Evolutionary conservation across 495 filamentous ascomycete species (phyloP).

Genomic region (Physcia stellaris): DNA sequence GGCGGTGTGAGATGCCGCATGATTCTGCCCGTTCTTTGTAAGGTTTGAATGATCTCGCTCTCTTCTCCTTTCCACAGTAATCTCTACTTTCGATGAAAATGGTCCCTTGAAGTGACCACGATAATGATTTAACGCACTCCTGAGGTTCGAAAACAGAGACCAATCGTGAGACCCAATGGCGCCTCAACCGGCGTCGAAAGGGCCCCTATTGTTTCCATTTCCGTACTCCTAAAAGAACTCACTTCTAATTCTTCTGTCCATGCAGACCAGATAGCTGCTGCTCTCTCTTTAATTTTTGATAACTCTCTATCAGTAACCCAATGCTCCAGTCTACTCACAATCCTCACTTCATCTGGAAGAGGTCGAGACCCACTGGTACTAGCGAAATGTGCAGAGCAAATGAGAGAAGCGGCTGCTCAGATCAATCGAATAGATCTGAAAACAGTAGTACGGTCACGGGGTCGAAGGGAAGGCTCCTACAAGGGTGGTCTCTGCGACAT

Average conservation of each 20-base stretch:
- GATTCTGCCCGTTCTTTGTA: too few relatives aligned
- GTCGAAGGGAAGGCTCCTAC: slow-evolving; percentile 55
- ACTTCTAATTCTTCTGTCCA: slow-evolving; percentile 15
- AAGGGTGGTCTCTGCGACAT: slow-evolving; percentile 78
- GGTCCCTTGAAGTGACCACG: too few relatives aligned
- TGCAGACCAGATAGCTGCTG: slow-evolving; percentile 71
- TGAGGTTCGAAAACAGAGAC: too few relatives aligned
- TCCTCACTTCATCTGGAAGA: slow-evolving; percentile 72
- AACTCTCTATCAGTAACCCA: slow-evolving; percentile 73
- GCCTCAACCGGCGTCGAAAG: neutral
- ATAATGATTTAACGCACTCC: too few relatives aligned
- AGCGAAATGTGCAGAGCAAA: slow-evolving; percentile 53
- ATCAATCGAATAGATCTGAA: slow-evolving; percentile 47
- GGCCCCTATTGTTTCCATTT: neutral
- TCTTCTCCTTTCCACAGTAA: too few relatives aligned
- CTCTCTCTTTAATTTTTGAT: slow-evolving; percentile 79
- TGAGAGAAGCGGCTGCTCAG: slow-evolving; percentile 54
- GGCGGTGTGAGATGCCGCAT: too few relatives aligned
- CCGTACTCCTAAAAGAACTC: neutral
- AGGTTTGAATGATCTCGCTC: too few relatives aligned
- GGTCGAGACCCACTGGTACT: slow-evolving; percentile 72
- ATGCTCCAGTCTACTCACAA: slow-evolving; percentile 69
- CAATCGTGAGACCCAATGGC: neutral
- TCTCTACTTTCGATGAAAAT: too few relatives aligned
- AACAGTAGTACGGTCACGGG: slow-evolving; percentile 39